Evolutionary conservation across 129 eudicot genomes (phyloP), one percentile per base, ranked within the genome.

Genomic region (Lactuca sativa): DNA sequence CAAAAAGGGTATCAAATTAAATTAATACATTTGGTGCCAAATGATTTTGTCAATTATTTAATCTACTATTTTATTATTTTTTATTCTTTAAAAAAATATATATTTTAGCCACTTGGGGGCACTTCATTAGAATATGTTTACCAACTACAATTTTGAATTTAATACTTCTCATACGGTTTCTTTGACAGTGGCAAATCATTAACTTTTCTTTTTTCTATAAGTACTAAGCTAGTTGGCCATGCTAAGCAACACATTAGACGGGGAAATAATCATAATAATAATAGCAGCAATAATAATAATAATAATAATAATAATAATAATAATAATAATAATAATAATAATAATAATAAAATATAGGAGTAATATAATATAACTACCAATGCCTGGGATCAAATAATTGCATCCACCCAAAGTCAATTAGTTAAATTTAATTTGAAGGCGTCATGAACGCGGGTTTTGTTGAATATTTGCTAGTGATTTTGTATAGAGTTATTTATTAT

Each of bases 401-500:
- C 6, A 41, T 61, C 72, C 73, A 66, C 25, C 56, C 51, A 80
- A 69, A 76, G 74, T 77, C 81, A 72, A 73, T 43, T 30, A 12
- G 30, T 25, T 61, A 25, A 36, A 59, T 70, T 66, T 74, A 81
- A 36, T 36, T 4, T 36, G 38, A 36, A 36, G 38, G 38, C 38
- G 38, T 36, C 38, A 36, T 36, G 0, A 36, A 36, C 38, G 38
- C 5, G 5, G 5, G 38, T 6, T 4, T 36, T 36, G 38, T 36
- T 36, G 5, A 36, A 6, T 36, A 36, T 36, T 36, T 36, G 38
- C 38, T 36, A 36, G 5, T 6, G 5, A 70, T 79, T 79, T 73
- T 52, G 38, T 36, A 36, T 36, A 36, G 6, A 36, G 6, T 6
- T 36, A 36, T 4, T 36, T 36, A 36, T 3, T 36, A 36, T 4